Evolutionary conservation across 805 yeast species (phyloP).

Genomic region (Candida wancherniae): DNA sequence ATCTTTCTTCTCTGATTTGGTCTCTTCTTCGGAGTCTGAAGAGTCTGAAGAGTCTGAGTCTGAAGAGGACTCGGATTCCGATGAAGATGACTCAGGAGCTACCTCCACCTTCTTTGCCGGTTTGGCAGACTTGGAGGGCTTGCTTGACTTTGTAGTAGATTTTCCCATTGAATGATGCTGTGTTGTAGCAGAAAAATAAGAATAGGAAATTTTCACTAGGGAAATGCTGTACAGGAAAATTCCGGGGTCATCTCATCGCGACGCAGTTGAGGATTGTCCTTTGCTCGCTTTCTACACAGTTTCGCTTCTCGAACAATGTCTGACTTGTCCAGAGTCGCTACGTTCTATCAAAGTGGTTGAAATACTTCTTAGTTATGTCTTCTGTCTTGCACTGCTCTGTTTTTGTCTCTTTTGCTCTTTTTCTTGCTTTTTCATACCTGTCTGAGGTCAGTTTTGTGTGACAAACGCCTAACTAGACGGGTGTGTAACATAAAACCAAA

Average conservation of each 20-base stretch:
- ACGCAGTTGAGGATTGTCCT: too few species aligned
- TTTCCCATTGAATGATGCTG: conserved; percentile 32
- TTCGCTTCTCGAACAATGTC: too few species aligned
- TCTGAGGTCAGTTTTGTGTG: too few species aligned
- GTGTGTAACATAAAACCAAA: too few species aligned
- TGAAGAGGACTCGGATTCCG: conserved; percentile 8
- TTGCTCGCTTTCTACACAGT: too few species aligned
- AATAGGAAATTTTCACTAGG: conserved; percentile 5
- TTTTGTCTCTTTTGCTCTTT: too few species aligned
- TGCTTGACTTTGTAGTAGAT: conserved; percentile 25
- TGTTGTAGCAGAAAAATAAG: not conserved
- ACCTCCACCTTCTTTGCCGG: conserved; percentile 4
- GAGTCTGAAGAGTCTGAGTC: conserved; percentile 12
- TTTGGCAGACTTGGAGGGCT: conserved; percentile 9
- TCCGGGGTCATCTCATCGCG: conserved; percentile 10
- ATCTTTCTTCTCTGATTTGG: conserved; percentile 16
- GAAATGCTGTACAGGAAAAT: conserved; percentile 7
- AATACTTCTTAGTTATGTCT: too few species aligned
- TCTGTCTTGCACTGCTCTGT: too few species aligned
- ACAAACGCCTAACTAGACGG: too few species aligned
- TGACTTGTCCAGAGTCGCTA: too few species aligned
- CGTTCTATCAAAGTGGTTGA: too few species aligned
- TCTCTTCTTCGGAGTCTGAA: conserved; percentile 19
- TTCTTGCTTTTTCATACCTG: too few species aligned
- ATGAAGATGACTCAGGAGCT: conserved; percentile 5